Evolutionary conservation across 768 basidiomycete species (phyloP), one percentile per base, ranked within the genome.

Genomic region (Termitomyces sp.): DNA sequence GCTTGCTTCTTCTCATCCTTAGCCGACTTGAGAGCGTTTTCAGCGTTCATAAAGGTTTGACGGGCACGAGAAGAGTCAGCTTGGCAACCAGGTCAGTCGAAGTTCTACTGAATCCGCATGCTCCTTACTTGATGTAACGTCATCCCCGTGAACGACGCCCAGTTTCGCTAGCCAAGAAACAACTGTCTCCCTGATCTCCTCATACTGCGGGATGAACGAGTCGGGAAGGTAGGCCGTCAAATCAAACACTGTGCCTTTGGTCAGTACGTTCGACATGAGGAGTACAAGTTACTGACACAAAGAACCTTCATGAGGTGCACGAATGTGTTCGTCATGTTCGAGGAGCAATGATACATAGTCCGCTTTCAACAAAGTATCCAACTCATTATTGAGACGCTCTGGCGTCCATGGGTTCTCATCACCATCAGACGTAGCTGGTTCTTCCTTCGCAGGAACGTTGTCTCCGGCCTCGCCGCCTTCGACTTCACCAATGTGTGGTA

Each of bases 201-300:
- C 84, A 71, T 88, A 98, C 41, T 80, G 76, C 0, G 91, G 89
- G 40, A 90, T 67, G 18, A 93, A 62, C 8, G 83, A 76, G 55
- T 96, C 94, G 2, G 96, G 96, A 41, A 98, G 77, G 72, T 98
- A 98, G 18, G 88, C 79, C 26, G 86, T 76, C 35, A 93, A 62
- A 46, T 92, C 81, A 69, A 88, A 92, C 32, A 94, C 95, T 97
- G 28, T 14, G 30, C 8, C 32, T 16, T 41, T n/a, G 54, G 57
- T 40, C 50, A 52, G 47, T 40, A 56, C 36, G 52, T 44, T 6
- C 49, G 5, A 49, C 22, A n/a, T 18, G 20, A 30, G 30, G 36
- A 20, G 30, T 11, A 3, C 13, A 41, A 13, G 38, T 2, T 14
- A 78, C 87, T 74, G 68, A 94, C 92, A 66, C 52, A 85, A 63